Base-by-base conservation (phyloP, 495 filamentous ascomycete genomes). In the Lophiostoma macrostomum region DNA sequence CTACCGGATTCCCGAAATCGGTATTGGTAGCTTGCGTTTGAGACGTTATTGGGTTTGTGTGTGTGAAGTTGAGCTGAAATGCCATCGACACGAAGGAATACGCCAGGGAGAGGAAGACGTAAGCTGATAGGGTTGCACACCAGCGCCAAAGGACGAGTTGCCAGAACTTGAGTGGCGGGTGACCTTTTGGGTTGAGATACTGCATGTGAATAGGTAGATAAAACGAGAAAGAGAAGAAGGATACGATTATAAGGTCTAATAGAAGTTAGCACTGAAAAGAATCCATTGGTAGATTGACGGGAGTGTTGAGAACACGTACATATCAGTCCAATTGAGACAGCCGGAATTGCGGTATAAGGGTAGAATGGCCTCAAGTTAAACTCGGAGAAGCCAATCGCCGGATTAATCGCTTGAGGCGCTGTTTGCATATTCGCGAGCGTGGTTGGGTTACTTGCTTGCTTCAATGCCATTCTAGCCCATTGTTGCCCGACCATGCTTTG, bases 201-300 rank as follows among this genome's bases (percentile, higher is more conserved):
- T 75, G 73, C 37, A 73, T 75, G 64, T 88, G 82, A 44, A 85
- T 75, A 0, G 83, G 81, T 54, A 86, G 73, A 61, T 84, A 77
- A 73, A 86, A 86, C 5, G 77, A 70, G 64, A 82, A 85, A 34
- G 78, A 81, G 74, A 86, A 87, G 70, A 86, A 87, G 10, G 81
- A 76, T 29, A 87, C 73, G 65, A 88, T 86, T 59, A 87, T 85
- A 25, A 87, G 69, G 64, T 86, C 57, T 61, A 31, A n/a, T 16
- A 10, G 43, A 13, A 5, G 24, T 30, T 10, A 36, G 2, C n/a
- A n/a, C n/a, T n/a, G n/a, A n/a, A n/a, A n/a, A n/a, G n/a, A n/a
- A n/a, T n/a, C n/a, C n/a, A n/a, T n/a, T 2, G 5, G 27, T 35
- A 23, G 18, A 13, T 12, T 22, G 10, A 18, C 16, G 2, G n/a